phyloP scores from a whole-genome alignment of 129 eudicot genomes.

The Apium graveolens region DNA sequence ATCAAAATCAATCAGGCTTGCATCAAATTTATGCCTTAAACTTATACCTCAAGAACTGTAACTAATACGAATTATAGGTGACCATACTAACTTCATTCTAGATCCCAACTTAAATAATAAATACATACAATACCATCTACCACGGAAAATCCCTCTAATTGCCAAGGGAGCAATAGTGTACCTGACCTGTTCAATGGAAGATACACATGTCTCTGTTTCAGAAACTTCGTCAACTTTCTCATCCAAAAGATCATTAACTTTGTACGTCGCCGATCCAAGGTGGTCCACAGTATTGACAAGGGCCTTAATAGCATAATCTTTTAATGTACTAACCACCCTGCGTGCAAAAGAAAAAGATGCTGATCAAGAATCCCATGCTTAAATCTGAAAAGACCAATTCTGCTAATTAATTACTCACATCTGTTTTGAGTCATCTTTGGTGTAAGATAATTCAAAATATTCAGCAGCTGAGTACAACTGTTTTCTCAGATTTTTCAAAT shows the following conservation, averaged over 20 bases:
- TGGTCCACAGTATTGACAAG: slow-evolving; percentile 93
- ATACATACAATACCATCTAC: background rate
- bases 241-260: slow-evolving; percentile 60
- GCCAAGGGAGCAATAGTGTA: slow-evolving; percentile 10
- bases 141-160: background rate
- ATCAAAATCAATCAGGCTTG: background rate
- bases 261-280: slow-evolving; percentile 81
- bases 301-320: slow-evolving; percentile 92
- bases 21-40: background rate
- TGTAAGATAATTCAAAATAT: slow-evolving; percentile 77
- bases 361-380: background rate
- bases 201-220: slow-evolving; percentile 71
- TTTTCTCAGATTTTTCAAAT: slow-evolving; percentile 76
- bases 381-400: slow-evolving; percentile 7
- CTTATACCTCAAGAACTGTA: background rate
- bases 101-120: background rate
- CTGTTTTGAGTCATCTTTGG: slow-evolving; percentile 77
- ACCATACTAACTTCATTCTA: background rate
- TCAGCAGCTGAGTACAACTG: slow-evolving; percentile 95
- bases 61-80: background rate
- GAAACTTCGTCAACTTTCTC: slow-evolving; percentile 83
- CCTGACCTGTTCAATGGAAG: slow-evolving; percentile 97
- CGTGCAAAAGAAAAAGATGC: background rate
- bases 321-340: slow-evolving; percentile 78
- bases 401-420: slow-evolving; percentile 39